These are phyloP conservation scores for Hygrophorus russula DNA, from an alignment of 768 basidiomycete species.

Conservation along the genomic window DNA sequence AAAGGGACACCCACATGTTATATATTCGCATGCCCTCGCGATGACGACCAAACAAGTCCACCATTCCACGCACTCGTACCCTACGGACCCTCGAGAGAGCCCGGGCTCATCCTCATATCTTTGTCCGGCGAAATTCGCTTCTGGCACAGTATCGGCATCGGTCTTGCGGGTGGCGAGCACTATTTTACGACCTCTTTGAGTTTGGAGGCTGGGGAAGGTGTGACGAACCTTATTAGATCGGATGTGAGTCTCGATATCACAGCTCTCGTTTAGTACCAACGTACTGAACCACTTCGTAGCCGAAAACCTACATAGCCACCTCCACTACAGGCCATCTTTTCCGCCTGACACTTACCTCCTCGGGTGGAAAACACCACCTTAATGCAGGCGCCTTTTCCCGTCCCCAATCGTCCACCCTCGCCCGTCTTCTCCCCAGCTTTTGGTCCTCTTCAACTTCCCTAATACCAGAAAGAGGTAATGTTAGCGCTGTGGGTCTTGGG, in stretches of 20 bases:
- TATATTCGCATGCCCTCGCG: conserved; percentile 63
- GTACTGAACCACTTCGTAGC: conserved; percentile 20
- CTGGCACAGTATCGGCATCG: conserved; percentile 83
- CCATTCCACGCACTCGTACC: conserved; percentile 60
- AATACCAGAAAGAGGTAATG: conserved; percentile 36
- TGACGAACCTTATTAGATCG: conserved; percentile 56
- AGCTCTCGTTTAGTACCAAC: conserved; percentile 5
- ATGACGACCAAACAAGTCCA: conserved; percentile 25
- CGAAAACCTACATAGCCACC: conserved; percentile 56
- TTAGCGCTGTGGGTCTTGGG: conserved; percentile 52
- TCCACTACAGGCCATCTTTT: conserved; percentile 60
- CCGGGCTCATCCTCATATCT: conserved; percentile 75
- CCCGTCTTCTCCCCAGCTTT: conserved; percentile 33
- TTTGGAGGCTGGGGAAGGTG: conserved; percentile 41
- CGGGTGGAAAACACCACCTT: conserved; percentile 58
- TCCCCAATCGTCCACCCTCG: conserved; percentile 31
- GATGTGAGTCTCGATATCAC: conserved; percentile 29
- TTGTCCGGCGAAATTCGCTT: conserved; percentile 63
- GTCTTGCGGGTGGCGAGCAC: conserved; percentile 69
- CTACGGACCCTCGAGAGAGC: conserved; percentile 59
- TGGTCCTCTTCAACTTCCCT: conserved; percentile 19
- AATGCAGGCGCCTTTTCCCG: conserved; percentile 49
- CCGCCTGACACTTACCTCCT: conserved; percentile 51
- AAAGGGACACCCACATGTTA: conserved; percentile 74
- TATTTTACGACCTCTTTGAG: conserved; percentile 40